Conservation (phyloP, 768 basidiomycete genomes). For the Daedalea quercina region DNA sequence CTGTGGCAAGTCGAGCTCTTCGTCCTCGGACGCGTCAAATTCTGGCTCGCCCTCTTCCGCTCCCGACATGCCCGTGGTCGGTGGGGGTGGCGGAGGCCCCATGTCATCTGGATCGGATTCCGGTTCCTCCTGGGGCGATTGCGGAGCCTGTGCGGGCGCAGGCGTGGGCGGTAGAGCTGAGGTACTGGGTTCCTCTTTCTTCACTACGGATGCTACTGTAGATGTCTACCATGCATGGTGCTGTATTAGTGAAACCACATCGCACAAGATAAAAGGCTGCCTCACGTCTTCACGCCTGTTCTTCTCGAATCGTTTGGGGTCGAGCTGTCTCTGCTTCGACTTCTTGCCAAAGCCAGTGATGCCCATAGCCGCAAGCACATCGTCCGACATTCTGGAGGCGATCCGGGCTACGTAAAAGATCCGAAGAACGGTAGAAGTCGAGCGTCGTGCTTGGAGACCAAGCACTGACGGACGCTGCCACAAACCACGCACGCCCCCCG, state of each 20-base stretch:
- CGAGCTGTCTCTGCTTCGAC: slow-evolving; percentile 55
- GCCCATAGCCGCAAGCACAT: slow-evolving; percentile 78
- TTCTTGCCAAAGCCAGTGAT: slow-evolving; percentile 81
- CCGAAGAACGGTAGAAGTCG: too few species aligned
- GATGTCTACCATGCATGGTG: not conserved
- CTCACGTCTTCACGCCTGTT: slow-evolving; percentile 49
- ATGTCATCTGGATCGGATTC: slow-evolving; percentile 20
- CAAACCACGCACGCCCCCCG: too few species aligned
- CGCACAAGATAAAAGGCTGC: not conserved
- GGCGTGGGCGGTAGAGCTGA: not conserved
- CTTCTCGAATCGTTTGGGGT: slow-evolving; percentile 75
- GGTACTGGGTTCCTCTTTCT: not conserved
- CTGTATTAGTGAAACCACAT: not conserved
- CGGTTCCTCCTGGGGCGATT: slow-evolving; percentile 15
- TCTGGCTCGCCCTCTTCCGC: slow-evolving; percentile 22
- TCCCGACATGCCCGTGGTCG: not conserved
- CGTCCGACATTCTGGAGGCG: slow-evolving; percentile 46
- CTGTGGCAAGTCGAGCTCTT: slow-evolving; percentile 46
- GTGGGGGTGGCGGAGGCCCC: slow-evolving; percentile 18
- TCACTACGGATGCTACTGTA: not conserved
- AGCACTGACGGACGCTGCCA: too few species aligned
- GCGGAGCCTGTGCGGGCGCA: slow-evolving; percentile 1
- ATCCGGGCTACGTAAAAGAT: not conserved
- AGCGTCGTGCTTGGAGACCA: too few species aligned
- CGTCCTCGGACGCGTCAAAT: slow-evolving; percentile 34